These are phyloP conservation scores for Saitozyma sp. DNA, from an alignment of 768 basidiomycete species.

Conservation along the genomic window DNA sequence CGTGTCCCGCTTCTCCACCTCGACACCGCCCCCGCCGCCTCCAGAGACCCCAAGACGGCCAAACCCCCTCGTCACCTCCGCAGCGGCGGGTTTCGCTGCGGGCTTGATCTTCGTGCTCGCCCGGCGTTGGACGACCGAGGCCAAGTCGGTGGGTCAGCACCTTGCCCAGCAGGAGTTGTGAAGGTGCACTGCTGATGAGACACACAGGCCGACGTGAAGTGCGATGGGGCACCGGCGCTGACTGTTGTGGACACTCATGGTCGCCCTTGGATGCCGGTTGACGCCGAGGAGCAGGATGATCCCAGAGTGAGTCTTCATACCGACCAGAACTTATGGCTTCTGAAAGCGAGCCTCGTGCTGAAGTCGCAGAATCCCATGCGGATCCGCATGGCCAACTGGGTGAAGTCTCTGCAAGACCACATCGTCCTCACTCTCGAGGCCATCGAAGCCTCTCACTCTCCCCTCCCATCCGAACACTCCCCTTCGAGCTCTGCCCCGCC, in stretches of 20 bases:
- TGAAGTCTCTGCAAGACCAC: slow-evolving; percentile 71
- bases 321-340: neutral
- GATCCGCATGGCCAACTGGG: slow-evolving; percentile 70
- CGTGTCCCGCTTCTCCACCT: too few relatives aligned
- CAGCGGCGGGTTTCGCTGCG: slow-evolving; percentile 18
- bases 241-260: slow-evolving; percentile 32
- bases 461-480: slow-evolving; percentile 25
- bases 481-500: slow-evolving; percentile 22
- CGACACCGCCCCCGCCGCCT: too few relatives aligned
- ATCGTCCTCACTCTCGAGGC: slow-evolving; percentile 76
- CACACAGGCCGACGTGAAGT: slow-evolving; percentile 15
- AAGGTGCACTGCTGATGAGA: slow-evolving; percentile 5
- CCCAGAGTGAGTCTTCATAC: slow-evolving; percentile 30
- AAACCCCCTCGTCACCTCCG: slow-evolving; percentile 4
- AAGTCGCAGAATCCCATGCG: slow-evolving; percentile 63
- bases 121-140: slow-evolving; percentile 6
- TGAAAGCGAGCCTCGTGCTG: neutral
- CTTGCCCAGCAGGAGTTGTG: neutral
- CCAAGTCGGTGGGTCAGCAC: slow-evolving; percentile 2
- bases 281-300: slow-evolving; percentile 49
- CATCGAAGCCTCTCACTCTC: slow-evolving; percentile 69
- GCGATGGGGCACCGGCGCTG: slow-evolving; percentile 36
- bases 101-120: slow-evolving; percentile 9
- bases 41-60: too few relatives aligned
- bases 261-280: slow-evolving; percentile 32